These are phyloP conservation scores for Zasmidium citrigriseum DNA, from an alignment of 2,329 filamentous ascomycete species.

Conservation along the genomic window DNA sequence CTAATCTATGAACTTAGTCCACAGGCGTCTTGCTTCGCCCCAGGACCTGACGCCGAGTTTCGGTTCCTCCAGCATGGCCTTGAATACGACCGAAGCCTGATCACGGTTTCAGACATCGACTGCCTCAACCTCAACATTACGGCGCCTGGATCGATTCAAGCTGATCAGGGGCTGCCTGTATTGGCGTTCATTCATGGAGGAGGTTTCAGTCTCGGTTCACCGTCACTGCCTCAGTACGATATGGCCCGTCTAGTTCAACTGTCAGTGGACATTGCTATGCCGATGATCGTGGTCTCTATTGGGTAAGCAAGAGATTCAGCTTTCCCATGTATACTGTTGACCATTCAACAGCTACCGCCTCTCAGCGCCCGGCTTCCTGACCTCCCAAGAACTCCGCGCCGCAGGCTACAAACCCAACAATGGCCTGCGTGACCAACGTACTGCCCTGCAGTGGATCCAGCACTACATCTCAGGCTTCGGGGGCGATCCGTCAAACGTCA, in stretches of 20 bases:
- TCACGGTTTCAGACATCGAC: constrained; percentile 47
- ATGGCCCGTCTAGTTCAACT: constrained; percentile 47
- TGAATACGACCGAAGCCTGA: constrained; percentile 37
- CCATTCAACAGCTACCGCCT: constrained; percentile 47
- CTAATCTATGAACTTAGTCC: constrained; percentile 28
- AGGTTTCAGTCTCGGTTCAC: constrained; percentile 50
- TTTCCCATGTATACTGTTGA: neutral
- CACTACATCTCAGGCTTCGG: constrained; percentile 41
- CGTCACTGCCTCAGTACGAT: constrained; percentile 54
- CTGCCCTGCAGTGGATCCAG: constrained; percentile 40
- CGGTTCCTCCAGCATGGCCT: constrained; percentile 50
- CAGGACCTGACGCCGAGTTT: constrained; percentile 49
- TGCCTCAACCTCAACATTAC: constrained; percentile 57
- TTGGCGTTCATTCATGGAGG: constrained; percentile 58
- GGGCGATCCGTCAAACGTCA: constrained; percentile 40
- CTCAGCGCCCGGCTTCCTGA: constrained; percentile 44
- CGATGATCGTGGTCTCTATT: constrained; percentile 47
- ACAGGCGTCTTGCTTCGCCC: constrained; percentile 41
- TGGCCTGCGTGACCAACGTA: constrained; percentile 32
- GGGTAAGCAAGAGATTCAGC: constrained; percentile 10
- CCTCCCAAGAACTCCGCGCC: constrained; percentile 22
- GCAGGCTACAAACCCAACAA: constrained; percentile 31
- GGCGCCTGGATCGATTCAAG: constrained; percentile 35
- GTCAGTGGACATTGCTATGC: constrained; percentile 45
- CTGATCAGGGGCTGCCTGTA: constrained; percentile 46